Evolutionary conservation across 1,139 yeast genomes (phyloP).

Genomic region (Candida labiduridarum): DNA sequence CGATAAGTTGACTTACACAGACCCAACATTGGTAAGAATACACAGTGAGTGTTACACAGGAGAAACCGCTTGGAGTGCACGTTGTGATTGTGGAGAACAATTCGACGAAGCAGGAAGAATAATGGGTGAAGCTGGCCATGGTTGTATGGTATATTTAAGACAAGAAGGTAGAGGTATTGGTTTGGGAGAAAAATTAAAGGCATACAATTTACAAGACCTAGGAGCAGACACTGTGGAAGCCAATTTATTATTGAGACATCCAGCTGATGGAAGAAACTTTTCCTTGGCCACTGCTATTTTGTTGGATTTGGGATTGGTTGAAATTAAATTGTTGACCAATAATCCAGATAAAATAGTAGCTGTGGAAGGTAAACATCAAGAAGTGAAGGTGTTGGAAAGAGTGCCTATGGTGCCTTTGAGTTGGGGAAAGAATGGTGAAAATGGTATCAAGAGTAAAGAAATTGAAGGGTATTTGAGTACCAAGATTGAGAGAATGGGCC

Average conservation of each 20-base stretch:
- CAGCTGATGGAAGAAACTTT: slow-evolving; percentile 94
- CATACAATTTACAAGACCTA: slow-evolving; percentile 93
- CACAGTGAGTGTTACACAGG: slow-evolving; percentile 99
- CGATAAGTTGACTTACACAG: slow-evolving; percentile 41
- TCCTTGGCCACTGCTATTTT: slow-evolving; percentile 92
- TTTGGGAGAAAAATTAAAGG: slow-evolving; percentile 92
- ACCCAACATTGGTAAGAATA: slow-evolving; percentile 64
- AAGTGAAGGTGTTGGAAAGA: slow-evolving; percentile 75
- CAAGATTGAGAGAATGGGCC: slow-evolving; percentile 97
- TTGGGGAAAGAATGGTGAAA: slow-evolving; percentile 55
- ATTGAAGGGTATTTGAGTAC: slow-evolving; percentile 92
- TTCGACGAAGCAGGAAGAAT: slow-evolving; percentile 95
- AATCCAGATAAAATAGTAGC: slow-evolving; percentile 96
- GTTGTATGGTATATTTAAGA: slow-evolving; percentile 92
- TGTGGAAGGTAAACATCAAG: slow-evolving; percentile 79
- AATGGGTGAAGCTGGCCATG: slow-evolving; percentile 85
- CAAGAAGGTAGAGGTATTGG: slow-evolving; percentile 99
- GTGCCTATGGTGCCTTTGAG: slow-evolving; percentile 97
- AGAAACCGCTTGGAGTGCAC: slow-evolving; percentile 98
- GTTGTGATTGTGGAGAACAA: slow-evolving; percentile 99
- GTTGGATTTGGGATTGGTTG: slow-evolving; percentile 72
- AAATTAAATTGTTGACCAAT: slow-evolving; percentile 82
- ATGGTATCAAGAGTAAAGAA: slow-evolving; percentile 80
- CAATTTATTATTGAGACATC: slow-evolving; percentile 87
- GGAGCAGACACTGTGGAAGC: slow-evolving; percentile 99